These are phyloP conservation scores for Tephrocybe sp. DNA, from an alignment of 768 basidiomycete genomes.

Conservation along the genomic window DNA sequence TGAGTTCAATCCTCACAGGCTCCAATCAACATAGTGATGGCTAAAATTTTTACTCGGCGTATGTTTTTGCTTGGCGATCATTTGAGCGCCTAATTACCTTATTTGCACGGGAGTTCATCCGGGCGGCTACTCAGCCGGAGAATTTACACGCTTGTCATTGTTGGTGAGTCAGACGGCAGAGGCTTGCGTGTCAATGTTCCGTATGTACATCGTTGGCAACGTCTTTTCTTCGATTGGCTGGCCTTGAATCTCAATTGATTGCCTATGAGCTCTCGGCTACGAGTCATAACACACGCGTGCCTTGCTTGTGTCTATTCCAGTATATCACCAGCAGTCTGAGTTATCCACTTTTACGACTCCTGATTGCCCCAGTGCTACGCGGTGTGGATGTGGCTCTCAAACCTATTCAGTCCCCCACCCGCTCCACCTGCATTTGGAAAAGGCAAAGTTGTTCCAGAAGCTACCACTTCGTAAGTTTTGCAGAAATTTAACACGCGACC, in stretches of 20 bases:
- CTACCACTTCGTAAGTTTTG: slow-evolving; percentile 32
- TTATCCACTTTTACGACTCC: too few relatives aligned
- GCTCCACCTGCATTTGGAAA: slow-evolving; percentile 51
- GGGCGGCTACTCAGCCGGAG: too few relatives aligned
- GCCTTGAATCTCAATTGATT: too few relatives aligned
- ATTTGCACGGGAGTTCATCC: neutral
- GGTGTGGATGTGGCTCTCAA: slow-evolving; percentile 25
- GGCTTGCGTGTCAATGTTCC: neutral
- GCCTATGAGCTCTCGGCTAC: too few relatives aligned
- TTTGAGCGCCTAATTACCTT: neutral
- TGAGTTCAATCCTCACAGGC: slow-evolving; percentile 6
- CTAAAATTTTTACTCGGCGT: too few relatives aligned
- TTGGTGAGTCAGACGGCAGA: too few relatives aligned
- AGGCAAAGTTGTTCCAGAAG: slow-evolving; percentile 47
- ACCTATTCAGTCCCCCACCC: slow-evolving; percentile 41
- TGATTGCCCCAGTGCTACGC: too few relatives aligned
- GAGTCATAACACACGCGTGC: too few relatives aligned
- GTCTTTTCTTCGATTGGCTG: neutral
- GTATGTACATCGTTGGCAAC: neutral
- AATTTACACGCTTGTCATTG: too few relatives aligned
- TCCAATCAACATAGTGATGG: too few relatives aligned
- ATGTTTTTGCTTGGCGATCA: neutral
- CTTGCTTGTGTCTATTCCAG: too few relatives aligned
- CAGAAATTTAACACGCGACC: neutral
- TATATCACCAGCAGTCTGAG: too few relatives aligned